Evolutionary conservation across 2,329 filamentous ascomycete genomes (phyloP).

Genomic region (Furcasterigmium sp.): DNA sequence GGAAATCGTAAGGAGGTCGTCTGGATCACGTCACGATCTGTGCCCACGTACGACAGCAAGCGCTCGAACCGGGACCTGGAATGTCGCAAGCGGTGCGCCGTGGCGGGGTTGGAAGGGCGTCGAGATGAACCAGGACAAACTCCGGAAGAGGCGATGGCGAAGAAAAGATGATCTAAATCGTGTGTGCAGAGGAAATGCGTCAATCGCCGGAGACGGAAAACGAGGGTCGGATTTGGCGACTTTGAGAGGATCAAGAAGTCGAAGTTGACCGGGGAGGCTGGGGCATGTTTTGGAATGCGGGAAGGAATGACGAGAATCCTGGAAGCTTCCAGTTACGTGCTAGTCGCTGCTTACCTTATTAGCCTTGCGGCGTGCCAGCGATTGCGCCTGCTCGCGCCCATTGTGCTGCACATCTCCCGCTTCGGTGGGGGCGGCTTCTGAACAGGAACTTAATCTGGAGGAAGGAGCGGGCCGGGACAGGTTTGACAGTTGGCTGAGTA

Average conservation of each 20-base stretch:
- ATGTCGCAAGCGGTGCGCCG: no score
- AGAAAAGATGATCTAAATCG: background rate
- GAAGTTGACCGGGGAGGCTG: constrained; percentile 4
- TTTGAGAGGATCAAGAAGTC: constrained; percentile 4
- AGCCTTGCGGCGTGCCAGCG: no score
- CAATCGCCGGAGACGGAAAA: constrained; percentile 5
- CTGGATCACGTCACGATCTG: background rate
- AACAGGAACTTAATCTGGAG: no score
- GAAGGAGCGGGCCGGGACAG: no score
- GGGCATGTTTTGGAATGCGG: background rate
- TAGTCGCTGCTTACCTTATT: no score
- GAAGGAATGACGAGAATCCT: constrained; percentile 9
- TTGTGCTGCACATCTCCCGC: no score
- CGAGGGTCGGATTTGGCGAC: background rate
- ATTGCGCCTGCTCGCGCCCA: no score
- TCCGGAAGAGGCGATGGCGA: background rate
- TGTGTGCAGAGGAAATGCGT: background rate
- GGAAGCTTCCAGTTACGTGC: constrained; percentile 9
- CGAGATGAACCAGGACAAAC: background rate
- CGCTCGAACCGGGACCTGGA: no score
- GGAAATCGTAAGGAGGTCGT: background rate
- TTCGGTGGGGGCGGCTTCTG: no score
- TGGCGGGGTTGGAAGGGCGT: background rate
- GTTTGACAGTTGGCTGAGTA: no score
- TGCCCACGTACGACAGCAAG: background rate